Percentiles rank a stretch among this genome's conserved stretches.
phyloP scores from a whole-genome alignment of 257 asterid genomes.

The Solanum sejunctum region DNA sequence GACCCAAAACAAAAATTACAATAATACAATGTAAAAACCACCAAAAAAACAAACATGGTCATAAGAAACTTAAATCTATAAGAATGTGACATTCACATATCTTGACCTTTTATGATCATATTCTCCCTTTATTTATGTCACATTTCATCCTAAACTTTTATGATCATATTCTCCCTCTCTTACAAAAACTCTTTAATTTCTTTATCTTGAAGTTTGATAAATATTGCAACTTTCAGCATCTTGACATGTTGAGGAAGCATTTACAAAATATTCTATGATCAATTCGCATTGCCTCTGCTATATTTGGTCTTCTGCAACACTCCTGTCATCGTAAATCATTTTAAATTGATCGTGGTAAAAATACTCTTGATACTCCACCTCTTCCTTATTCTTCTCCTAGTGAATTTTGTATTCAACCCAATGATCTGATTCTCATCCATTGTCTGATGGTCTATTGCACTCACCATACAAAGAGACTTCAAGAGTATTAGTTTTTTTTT shows the following conservation, averaged over 20 bases:
- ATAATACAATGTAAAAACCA: no score
- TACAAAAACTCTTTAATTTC: background rate
- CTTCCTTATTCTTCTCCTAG: background rate
- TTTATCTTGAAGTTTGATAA: background rate
- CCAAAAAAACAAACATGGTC: no score
- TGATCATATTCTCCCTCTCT: background rate
- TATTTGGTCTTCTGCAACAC: background rate
- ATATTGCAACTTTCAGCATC: background rate
- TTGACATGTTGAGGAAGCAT: background rate
- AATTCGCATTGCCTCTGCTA: no score
- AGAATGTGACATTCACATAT: no score
- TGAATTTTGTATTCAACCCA: no score
- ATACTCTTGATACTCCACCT: background rate
- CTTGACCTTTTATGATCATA: background rate
- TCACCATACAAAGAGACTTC: no score
- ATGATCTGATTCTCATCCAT: no score
- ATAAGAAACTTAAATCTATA: no score
- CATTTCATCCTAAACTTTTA: background rate
- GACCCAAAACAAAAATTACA: no score
- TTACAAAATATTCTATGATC: background rate
- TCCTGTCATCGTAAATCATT: background rate
- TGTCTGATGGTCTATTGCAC: background rate
- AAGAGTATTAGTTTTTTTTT: no score
- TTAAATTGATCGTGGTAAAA: no score
- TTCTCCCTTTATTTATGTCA: background rate